A percentile compares a stretch with the other conserved stretches of the same genome.
phyloP scores from a whole-genome alignment of 2,329 filamentous ascomycete genomes.

The Colletotrichum filicis region DNA sequence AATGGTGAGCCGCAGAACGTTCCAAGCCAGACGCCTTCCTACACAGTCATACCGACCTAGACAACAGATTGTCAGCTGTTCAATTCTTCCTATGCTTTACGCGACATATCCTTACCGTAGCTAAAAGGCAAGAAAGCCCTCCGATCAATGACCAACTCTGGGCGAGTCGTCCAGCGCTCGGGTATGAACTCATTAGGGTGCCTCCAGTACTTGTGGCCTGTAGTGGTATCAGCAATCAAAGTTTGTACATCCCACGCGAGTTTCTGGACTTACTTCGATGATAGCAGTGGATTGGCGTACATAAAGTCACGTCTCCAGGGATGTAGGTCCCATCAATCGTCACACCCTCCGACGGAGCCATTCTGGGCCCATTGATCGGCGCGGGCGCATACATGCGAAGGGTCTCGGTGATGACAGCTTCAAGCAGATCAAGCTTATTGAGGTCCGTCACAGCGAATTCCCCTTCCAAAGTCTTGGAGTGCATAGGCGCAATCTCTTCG shows the following conservation, averaged over 20 bases:
- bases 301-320: constrained; percentile 37
- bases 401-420: constrained; percentile 44
- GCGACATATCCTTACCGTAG: not conserved
- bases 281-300: constrained; percentile 24
- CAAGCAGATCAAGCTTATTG: constrained; percentile 35
- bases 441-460: constrained; percentile 39
- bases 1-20: constrained; percentile 20
- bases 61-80: rapidly evolving
- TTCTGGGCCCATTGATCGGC: constrained; percentile 40
- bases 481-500: constrained; percentile 27
- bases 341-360: constrained; percentile 41
- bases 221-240: not conserved
- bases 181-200: constrained; percentile 36
- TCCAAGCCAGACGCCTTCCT: constrained; percentile 21
- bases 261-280: constrained; percentile 3
- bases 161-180: constrained; percentile 39
- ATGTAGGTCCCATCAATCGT: constrained; percentile 40
- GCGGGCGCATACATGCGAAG: constrained; percentile 43
- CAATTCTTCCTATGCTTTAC: not conserved
- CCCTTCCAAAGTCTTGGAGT: constrained; percentile 30
- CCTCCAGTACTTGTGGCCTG: constrained; percentile 27
- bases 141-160: constrained; percentile 37
- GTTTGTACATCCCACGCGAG: too few species aligned
- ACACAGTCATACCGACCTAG: constrained; percentile 31
- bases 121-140: constrained; percentile 32